Conservation (phyloP, 495 filamentous ascomycete genomes). For the Letharia lupina region DNA sequence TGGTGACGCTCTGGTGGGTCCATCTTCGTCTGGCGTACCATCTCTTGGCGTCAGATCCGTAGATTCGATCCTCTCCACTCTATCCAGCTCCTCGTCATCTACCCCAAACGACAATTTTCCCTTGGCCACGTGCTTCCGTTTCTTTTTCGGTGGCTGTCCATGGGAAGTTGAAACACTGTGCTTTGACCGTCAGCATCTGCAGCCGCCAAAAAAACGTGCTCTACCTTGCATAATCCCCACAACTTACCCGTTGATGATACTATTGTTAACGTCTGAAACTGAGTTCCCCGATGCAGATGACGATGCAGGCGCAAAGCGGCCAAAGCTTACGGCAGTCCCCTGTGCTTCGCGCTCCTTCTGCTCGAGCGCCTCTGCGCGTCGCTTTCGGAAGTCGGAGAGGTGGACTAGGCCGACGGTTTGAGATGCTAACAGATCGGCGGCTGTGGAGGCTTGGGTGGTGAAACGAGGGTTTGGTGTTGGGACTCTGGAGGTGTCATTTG, state of each 20-base stretch:
- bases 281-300: conserved; percentile 41
- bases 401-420: conserved; percentile 90
- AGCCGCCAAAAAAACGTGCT: conserved; percentile 5
- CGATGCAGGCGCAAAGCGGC: conserved; percentile 38
- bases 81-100: conserved; percentile 47
- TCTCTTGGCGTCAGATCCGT: conserved; percentile 14
- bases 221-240: not conserved
- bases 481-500: conserved; percentile 31
- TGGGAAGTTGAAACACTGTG: conserved; percentile 38
- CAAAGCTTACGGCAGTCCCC: conserved; percentile 45
- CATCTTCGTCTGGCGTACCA: conserved; percentile 21
- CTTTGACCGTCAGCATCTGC: conserved; percentile 34
- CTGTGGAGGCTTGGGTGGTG: conserved; percentile 67
- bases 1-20: conserved; percentile 32
- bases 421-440: conserved; percentile 83
- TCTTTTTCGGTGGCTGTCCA: conserved; percentile 53
- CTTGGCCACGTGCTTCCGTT: conserved; percentile 52
- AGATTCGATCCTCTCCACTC: conserved; percentile 12
- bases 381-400: conserved; percentile 91
- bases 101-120: conserved; percentile 63
- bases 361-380: conserved; percentile 87
- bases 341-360: conserved; percentile 79
- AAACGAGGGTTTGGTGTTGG: conserved; percentile 55
- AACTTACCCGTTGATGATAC: conserved; percentile 46
- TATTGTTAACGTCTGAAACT: conserved; percentile 49